Evolutionary conservation across 2,329 filamentous ascomycete species (phyloP).

Genomic region (Xylaria arbuscula): DNA sequence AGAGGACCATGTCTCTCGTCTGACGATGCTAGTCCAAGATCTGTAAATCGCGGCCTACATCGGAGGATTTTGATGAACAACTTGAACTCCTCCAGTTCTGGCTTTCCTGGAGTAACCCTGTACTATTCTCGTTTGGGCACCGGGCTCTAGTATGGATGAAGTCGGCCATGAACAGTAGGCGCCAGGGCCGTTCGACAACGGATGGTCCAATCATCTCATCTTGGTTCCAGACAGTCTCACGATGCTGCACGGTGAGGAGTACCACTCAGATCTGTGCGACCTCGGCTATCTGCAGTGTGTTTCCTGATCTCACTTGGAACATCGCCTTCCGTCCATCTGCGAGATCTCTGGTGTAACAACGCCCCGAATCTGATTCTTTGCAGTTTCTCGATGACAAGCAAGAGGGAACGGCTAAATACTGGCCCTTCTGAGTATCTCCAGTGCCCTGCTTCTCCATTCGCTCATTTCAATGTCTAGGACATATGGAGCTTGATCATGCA

Average conservation of each 20-base stretch:
- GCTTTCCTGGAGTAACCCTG: neutral
- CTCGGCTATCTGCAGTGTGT: constrained; percentile 51
- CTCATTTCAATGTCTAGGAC: constrained; percentile 51
- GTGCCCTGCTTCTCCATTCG: constrained; percentile 41
- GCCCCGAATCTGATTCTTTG: constrained; percentile 44
- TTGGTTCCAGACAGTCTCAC: constrained; percentile 47
- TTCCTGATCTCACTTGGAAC: constrained; percentile 48
- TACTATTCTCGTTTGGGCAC: constrained; percentile 9
- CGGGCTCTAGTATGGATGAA: constrained; percentile 24
- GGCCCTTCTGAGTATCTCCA: constrained; percentile 35
- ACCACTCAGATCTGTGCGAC: constrained; percentile 50
- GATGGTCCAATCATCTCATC: constrained; percentile 37
- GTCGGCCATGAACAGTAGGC: constrained; percentile 23
- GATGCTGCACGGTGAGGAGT: constrained; percentile 47
- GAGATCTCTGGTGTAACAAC: constrained; percentile 44
- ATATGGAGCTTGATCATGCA: constrained; percentile 48
- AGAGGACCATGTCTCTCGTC: constrained; percentile 22
- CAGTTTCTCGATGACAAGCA: constrained; percentile 42
- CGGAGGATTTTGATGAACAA: constrained; percentile 30
- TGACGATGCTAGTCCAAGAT: constrained; percentile 12
- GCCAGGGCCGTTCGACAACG: constrained; percentile 22
- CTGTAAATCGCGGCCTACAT: constrained; percentile 20
- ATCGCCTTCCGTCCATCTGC: constrained; percentile 47
- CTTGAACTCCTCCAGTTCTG: neutral
- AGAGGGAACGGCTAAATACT: constrained; percentile 39